A percentile compares a stretch with the other conserved stretches of the same genome.
Conservation (phyloP, 371 early-diverging fungal species). For the Saksenaea vasiformis region DNA sequence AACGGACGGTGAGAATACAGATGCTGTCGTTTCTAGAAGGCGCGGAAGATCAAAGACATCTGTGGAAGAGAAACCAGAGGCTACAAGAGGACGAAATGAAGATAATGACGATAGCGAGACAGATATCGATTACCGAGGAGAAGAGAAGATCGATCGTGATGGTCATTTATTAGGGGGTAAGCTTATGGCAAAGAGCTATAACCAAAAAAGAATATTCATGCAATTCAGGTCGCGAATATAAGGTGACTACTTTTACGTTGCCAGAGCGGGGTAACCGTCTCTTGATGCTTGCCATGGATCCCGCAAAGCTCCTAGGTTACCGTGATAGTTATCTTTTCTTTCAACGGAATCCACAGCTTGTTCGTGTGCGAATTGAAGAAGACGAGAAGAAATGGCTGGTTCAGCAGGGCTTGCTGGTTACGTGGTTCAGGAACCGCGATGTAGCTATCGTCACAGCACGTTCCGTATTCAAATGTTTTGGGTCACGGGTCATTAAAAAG, state of each 20-base stretch:
- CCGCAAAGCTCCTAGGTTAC: conserved; percentile 75
- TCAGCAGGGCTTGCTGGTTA: conserved; percentile 64
- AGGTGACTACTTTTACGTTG: conserved; percentile 63
- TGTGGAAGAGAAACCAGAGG: not conserved
- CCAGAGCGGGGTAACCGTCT: conserved; percentile 65
- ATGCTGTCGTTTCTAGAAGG: not conserved
- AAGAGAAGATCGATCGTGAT: conserved; percentile 65
- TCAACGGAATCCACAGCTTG: conserved; percentile 72
- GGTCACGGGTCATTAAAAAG: conserved; percentile 67
- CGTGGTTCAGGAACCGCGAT: conserved; percentile 71
- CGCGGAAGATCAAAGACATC: not conserved
- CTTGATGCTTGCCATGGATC: conserved; percentile 84
- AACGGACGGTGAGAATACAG: not conserved
- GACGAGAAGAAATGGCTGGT: conserved; percentile 74
- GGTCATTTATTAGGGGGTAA: conserved; percentile 72
- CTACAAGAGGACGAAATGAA: not conserved
- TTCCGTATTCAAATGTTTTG: conserved; percentile 79
- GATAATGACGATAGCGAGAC: conserved; percentile 47
- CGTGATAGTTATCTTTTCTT: conserved; percentile 89
- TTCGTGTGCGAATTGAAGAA: conserved; percentile 70
- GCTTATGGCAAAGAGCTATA: not conserved
- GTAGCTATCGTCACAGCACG: conserved; percentile 83
- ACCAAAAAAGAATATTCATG: conserved; percentile 22
- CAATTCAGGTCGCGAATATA: conserved; percentile 60
- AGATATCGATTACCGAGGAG: conserved; percentile 64